These are phyloP conservation scores for Plasmodium sp. DNA, from an alignment of 169 alveolate species.

Conservation along the genomic window DNA sequence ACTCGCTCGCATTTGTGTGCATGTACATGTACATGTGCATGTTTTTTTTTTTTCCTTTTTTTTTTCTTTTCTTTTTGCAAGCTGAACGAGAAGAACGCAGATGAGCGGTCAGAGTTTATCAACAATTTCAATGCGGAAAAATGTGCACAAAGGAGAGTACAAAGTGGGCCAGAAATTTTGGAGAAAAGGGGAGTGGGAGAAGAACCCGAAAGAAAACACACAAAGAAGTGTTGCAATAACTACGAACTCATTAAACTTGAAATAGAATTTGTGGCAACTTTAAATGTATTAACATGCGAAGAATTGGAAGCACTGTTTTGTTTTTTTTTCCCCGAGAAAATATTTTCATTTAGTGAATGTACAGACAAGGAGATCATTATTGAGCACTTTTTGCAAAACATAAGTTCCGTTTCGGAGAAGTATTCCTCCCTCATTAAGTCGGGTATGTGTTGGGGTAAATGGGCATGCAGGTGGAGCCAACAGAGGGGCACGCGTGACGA, in stretches of 20 bases:
- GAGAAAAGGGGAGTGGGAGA: neutral
- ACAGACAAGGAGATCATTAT: conserved; percentile 39
- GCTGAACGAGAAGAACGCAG: conserved; percentile 34
- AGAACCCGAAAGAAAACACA: conserved; percentile 7
- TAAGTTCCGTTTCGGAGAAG: conserved; percentile 44
- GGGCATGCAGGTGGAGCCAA: neutral
- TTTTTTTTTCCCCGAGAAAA: conserved; percentile 44
- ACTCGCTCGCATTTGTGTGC: neutral
- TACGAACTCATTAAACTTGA: conserved; percentile 61
- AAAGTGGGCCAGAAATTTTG: neutral
- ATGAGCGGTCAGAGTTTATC: conserved; percentile 47
- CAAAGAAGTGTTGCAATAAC: conserved; percentile 13
- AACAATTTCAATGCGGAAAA: conserved; percentile 45
- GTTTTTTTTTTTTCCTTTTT: neutral
- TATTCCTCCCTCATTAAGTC: conserved; percentile 29
- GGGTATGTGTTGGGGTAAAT: conserved; percentile 8
- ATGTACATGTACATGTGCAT: neutral
- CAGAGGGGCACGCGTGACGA: neutral
- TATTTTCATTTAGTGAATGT: conserved; percentile 39
- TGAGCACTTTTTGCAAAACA: conserved; percentile 38
- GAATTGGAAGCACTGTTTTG: conserved; percentile 17
- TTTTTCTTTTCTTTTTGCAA: neutral
- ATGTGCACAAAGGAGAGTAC: neutral
- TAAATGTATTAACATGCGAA: conserved; percentile 57
- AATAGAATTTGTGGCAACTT: conserved; percentile 60